A percentile compares a stretch with the other conserved stretches of the same genome.
Conservation (phyloP, 768 basidiomycete species). For the Lepiota venenata region DNA sequence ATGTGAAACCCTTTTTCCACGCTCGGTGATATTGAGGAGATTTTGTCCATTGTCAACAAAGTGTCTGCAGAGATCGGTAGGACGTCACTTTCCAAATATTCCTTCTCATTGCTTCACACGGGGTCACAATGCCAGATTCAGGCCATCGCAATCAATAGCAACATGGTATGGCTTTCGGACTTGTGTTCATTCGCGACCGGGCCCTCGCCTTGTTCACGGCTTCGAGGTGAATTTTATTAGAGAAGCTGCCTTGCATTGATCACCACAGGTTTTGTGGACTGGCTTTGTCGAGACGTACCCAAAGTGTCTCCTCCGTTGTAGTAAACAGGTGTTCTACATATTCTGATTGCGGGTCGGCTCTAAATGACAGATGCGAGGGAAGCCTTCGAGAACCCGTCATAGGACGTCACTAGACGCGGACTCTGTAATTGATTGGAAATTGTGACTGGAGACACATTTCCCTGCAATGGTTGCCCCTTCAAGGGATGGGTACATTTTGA, state of each 20-base stretch:
- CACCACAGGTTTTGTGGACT: no score
- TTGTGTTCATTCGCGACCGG: not conserved
- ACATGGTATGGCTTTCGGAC: not conserved
- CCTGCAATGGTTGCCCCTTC: not conserved
- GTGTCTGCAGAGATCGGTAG: no score
- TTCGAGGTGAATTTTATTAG: not conserved
- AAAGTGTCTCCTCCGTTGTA: no score
- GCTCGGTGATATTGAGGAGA: not conserved
- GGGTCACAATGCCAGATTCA: not conserved
- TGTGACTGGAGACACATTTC: not conserved
- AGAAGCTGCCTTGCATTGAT: no score
- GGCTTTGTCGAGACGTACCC: no score
- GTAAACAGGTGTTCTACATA: no score
- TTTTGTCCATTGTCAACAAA: no score
- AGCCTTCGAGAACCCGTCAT: no score
- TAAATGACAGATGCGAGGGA: no score
- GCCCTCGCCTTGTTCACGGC: not conserved
- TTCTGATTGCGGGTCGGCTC: no score
- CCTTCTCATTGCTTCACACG: not conserved
- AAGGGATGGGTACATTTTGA: conserved; percentile 3
- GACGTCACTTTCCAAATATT: not conserved
- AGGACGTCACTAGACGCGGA: no score
- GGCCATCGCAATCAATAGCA: not conserved
- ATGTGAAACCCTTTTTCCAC: not conserved
- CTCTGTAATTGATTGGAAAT: no score